Base-by-base conservation (phyloP, 2,329 filamentous ascomycete genomes). In the Berkeleyomyces basicola region DNA sequence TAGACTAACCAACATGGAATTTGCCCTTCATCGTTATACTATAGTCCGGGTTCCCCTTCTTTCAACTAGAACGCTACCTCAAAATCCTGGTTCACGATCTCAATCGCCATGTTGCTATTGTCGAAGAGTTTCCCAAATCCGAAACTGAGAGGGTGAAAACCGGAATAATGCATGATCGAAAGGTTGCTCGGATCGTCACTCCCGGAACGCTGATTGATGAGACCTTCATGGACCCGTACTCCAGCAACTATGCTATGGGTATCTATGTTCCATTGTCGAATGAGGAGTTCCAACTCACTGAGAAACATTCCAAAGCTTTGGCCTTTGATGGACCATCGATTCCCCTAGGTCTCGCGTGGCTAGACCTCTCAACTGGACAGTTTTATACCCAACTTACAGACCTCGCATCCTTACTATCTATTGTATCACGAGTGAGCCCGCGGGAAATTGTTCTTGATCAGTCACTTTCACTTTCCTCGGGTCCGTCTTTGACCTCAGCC, bases 121-220 rank as follows among this genome's bases (percentile, higher is more conserved):
- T 89, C 57, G 92, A 99, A 71, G 93, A 99, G 72, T 92, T 95
- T 68, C 84, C 87, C 16, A 88, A 93, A 69, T 43, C 40, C 66
- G 78, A 82, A 3, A 78, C 84, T 3, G 83, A 83, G 63, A 89
- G 83, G 72, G 76, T 86, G 67, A 92, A 86, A 70, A 80, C 83
- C 23, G 51, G 51, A 11, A 75, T 92, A 66, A 78, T 92, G 77
- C 95, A 93, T 71, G 87, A 95, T 71, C 86, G 93, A 36, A 84
- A 79, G 67, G 90, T 99, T 11, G 82, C 88, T 16, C 85, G 93
- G 63, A 86, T 99, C 67, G 84, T 99, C 70, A 97, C 93, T 0
- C 90, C 93, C 0, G 93, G 93, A 23, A 99, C 93, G 1, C 77
- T 99, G 61, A 96, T 99, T 67, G 93, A 99, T 72, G 93, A 99